These are phyloP conservation scores for Crucibulum laeve DNA, from an alignment of 768 basidiomycete species.

Conservation along the genomic window DNA sequence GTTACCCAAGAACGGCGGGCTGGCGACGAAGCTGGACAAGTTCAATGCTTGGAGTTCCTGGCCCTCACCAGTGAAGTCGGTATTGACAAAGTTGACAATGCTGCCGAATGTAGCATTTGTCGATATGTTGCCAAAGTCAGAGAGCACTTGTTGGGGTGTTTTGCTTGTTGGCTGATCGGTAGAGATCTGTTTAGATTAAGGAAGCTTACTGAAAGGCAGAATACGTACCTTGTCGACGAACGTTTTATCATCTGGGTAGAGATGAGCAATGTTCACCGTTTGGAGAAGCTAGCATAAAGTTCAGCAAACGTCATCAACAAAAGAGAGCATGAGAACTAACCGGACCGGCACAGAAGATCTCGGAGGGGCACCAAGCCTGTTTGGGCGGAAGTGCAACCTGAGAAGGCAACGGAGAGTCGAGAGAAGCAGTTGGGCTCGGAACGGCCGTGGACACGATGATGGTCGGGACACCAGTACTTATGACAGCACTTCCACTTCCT, in stretches of 20 bases:
- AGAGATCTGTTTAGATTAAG: neutral
- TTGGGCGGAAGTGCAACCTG: conserved; percentile 60
- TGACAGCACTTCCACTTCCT: conserved; percentile 2
- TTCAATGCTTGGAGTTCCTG: conserved; percentile 66
- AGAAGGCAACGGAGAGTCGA: conserved; percentile 53
- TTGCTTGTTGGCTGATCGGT: conserved; percentile 66
- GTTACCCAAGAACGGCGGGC: conserved; percentile 66
- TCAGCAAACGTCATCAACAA: conserved; percentile 8
- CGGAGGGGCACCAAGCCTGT: conserved; percentile 70
- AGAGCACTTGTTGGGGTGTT: conserved; percentile 57
- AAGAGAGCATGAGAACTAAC: conserved; percentile 36
- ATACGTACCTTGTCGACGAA: conserved; percentile 67
- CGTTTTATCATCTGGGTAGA: conserved; percentile 81
- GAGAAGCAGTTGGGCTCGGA: conserved; percentile 57
- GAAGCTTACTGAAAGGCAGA: neutral
- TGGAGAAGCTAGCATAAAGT: conserved; percentile 59
- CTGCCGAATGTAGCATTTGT: conserved; percentile 53
- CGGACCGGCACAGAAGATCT: conserved; percentile 78
- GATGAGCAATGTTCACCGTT: conserved; percentile 74
- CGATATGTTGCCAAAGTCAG: conserved; percentile 57
- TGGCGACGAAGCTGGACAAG: conserved; percentile 56
- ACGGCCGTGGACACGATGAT: conserved; percentile 55
- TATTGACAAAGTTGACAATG: conserved; percentile 66
- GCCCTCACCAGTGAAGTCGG: conserved; percentile 81
- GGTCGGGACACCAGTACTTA: conserved; percentile 13